A percentile compares a stretch with the other conserved stretches of the same genome.
Evolutionary conservation across 2,329 filamentous ascomycete species (phyloP).

Genomic region (Sordariomycetes sp.): DNA sequence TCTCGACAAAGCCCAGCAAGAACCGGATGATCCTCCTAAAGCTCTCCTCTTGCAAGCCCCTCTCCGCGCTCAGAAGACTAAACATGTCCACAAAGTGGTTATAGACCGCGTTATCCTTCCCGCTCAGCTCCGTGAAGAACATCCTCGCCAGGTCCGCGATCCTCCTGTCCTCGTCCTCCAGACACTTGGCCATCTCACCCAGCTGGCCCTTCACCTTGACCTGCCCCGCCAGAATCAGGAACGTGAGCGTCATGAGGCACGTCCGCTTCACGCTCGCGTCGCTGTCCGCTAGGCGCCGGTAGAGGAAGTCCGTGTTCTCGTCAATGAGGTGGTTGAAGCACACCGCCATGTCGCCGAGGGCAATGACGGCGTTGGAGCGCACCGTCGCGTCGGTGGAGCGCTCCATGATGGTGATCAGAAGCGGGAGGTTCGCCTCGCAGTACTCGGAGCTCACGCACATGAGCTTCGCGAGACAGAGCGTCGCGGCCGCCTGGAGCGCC

Average conservation of each 20-base stretch:
- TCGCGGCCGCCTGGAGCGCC: conserved; percentile 83
- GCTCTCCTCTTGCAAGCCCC: conserved; percentile 68
- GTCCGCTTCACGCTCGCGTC: conserved; percentile 90
- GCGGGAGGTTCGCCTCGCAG: conserved; percentile 81
- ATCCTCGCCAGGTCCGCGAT: conserved; percentile 90
- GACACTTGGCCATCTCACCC: conserved; percentile 97
- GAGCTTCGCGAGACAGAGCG: conserved; percentile 87
- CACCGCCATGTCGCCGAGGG: conserved; percentile 95
- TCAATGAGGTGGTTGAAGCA: conserved; percentile 99
- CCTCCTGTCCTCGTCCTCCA: conserved; percentile 89
- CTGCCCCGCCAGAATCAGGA: conserved; percentile 90
- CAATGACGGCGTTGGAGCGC: conserved; percentile 90
- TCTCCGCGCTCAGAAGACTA: conserved; percentile 74
- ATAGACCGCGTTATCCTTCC: conserved; percentile 97
- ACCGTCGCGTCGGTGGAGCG: conserved; percentile 85
- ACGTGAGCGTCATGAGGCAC: conserved; percentile 95
- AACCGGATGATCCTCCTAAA: conserved; percentile 85
- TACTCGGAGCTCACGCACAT: conserved; percentile 98
- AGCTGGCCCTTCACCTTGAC: conserved; percentile 99
- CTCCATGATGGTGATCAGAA: conserved; percentile 97
- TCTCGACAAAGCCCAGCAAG: conserved; percentile 90
- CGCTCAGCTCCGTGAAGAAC: conserved; percentile 97
- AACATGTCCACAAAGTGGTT: conserved; percentile 99
- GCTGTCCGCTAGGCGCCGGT: conserved; percentile 78
- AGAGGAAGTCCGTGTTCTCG: conserved; percentile 97